Conservation (phyloP, 1,284 basidiomycete species). For the Sphagnurus paluster region DNA sequence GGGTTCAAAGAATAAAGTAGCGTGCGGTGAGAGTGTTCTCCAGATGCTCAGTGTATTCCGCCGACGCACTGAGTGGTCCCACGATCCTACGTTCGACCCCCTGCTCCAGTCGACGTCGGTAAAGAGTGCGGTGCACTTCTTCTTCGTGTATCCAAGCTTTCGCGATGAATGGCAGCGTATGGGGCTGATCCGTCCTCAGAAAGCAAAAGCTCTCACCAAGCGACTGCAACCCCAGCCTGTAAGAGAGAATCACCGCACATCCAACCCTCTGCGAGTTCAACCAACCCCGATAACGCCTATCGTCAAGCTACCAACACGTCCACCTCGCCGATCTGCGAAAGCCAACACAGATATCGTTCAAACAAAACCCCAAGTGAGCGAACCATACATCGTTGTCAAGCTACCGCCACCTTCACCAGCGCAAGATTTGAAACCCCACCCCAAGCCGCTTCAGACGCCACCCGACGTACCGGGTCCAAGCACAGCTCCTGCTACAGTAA, state of each 20-base stretch:
- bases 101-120: slow-evolving; percentile 5
- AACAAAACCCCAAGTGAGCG: too few relatives aligned
- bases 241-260: too few relatives aligned
- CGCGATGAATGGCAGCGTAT: slow-evolving; percentile 16
- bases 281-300: too few relatives aligned
- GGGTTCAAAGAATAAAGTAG: not conserved
- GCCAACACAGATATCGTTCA: too few relatives aligned
- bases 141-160: slow-evolving; percentile 5
- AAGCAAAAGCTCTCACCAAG: not conserved
- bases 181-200: slow-evolving; percentile 4
- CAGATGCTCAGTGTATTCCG: slow-evolving; percentile 12
- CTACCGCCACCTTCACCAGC: too few relatives aligned
- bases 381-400: too few relatives aligned
- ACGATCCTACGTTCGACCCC: slow-evolving; percentile 9
- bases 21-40: slow-evolving; percentile 1
- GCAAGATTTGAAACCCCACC: too few relatives aligned
- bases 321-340: too few relatives aligned
- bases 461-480: not conserved
- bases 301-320: too few relatives aligned
- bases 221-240: not conserved
- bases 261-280: too few relatives aligned
- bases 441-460: not conserved
- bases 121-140: slow-evolving; percentile 8
- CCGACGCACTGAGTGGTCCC: slow-evolving; percentile 4
- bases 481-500: not conserved